A percentile compares a stretch with the other conserved stretches of the same genome.
phyloP scores from a whole-genome alignment of 2,329 filamentous ascomycete species.

The Fusarium vanettenii region DNA sequence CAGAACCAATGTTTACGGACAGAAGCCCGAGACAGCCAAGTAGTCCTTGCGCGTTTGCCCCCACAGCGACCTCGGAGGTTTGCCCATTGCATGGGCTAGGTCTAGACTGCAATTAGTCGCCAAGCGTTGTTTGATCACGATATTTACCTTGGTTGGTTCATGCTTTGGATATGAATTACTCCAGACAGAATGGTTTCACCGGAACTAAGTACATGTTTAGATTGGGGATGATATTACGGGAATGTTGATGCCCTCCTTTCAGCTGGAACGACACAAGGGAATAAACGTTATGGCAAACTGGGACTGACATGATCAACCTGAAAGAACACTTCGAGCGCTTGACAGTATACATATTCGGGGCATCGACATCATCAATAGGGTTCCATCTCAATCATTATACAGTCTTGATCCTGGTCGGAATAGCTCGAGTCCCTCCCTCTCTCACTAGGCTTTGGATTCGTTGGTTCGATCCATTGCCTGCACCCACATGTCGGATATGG shows the following conservation, averaged over 20 bases:
- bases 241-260: neutral
- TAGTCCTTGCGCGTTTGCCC: neutral
- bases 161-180: neutral
- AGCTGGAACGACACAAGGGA: neutral
- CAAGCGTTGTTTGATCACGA: neutral
- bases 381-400: neutral
- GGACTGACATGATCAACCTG: too few relatives aligned
- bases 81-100: neutral
- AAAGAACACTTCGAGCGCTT: neutral
- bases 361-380: neutral
- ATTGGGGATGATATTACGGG: neutral
- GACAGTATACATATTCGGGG: neutral
- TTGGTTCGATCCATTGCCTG: slow-evolving; percentile 38
- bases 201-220: neutral
- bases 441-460: neutral
- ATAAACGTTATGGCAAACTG: neutral
- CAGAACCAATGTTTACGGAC: slow-evolving; percentile 4
- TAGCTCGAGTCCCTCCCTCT: neutral
- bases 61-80: neutral
- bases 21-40: neutral
- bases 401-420: neutral
- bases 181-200: neutral
- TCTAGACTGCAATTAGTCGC: neutral
- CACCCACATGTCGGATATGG: slow-evolving; percentile 49
- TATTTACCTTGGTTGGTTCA: neutral